Percentiles rank a stretch among this genome's conserved stretches.
Conservation (phyloP, 78 protist genomes). For the Dictyostelium citrinum region DNA sequence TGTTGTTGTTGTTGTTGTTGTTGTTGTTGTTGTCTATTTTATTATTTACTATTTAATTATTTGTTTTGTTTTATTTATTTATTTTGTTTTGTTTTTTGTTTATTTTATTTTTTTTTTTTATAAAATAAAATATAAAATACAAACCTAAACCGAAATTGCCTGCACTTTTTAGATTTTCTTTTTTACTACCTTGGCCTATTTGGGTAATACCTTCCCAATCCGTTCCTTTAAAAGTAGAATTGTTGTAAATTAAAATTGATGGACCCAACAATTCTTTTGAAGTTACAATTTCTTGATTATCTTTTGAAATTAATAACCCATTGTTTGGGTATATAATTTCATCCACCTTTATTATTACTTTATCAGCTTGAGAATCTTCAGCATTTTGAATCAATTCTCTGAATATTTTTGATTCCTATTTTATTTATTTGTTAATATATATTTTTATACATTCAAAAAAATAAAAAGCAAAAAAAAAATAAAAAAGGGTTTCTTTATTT, state of each 20-base stretch:
- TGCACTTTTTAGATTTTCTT: constrained; percentile 40
- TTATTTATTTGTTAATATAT: too few species aligned
- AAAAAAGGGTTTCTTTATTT: too few species aligned
- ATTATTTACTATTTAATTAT: too few species aligned
- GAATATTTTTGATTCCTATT: neutral
- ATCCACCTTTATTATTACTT: constrained; percentile 9
- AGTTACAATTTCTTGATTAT: neutral
- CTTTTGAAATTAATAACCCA: neutral
- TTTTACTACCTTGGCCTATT: constrained; percentile 31
- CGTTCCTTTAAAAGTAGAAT: neutral
- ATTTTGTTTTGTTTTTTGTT: too few species aligned
- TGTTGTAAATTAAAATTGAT: neutral
- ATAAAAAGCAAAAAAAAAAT: too few species aligned
- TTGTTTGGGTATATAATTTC: neutral
- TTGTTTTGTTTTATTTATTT: too few species aligned
- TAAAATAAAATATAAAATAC: neutral
- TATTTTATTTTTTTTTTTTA: too few species aligned
- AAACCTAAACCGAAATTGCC: constrained; percentile 43
- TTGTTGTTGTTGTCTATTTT: too few species aligned
- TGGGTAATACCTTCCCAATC: constrained; percentile 38
- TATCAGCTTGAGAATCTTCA: constrained; percentile 32
- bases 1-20: too few species aligned
- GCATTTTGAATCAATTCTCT: constrained; percentile 26
- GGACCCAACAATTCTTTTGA: constrained; percentile 10
- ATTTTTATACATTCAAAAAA: too few species aligned